A percentile compares a stretch with the other conserved stretches of the same genome.
Conservation (phyloP, 169 alveolate species). For the Plasmodium blacklocki region DNA sequence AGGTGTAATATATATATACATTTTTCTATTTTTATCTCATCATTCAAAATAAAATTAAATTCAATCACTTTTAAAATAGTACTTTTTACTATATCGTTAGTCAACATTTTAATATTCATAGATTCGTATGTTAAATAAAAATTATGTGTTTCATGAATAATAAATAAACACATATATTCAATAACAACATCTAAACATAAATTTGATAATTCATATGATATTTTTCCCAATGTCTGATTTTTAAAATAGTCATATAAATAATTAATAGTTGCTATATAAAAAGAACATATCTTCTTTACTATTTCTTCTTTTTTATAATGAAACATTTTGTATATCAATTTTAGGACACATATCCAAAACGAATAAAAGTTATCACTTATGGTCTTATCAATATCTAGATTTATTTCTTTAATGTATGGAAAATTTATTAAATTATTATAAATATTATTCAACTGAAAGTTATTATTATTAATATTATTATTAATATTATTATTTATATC, state of each 20-base stretch:
- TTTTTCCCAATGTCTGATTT: background rate
- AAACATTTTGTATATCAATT: conserved; percentile 20
- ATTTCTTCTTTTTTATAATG: conserved; percentile 34
- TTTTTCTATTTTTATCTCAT: conserved; percentile 53
- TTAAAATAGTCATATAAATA: conserved; percentile 33
- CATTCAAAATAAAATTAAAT: conserved; percentile 21
- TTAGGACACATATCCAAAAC: conserved; percentile 50
- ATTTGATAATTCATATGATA: conserved; percentile 17
- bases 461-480: no score
- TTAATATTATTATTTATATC: no score
- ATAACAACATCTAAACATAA: conserved; percentile 50
- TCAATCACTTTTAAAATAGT: conserved; percentile 16
- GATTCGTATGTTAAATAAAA: conserved; percentile 57
- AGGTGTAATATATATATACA: conserved; percentile 52
- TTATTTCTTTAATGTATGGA: conserved; percentile 20
- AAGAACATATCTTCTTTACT: conserved; percentile 38
- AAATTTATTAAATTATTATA: background rate
- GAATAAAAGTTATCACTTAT: conserved; percentile 61
- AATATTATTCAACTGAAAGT: no score
- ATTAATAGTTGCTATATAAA: conserved; percentile 18
- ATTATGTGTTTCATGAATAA: conserved; percentile 27
- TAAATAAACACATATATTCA: conserved; percentile 66
- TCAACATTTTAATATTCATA: background rate
- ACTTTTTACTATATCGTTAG: conserved; percentile 35
- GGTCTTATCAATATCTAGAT: conserved; percentile 42